These are phyloP conservation scores for Tetratostichococcus sp. DNA, from an alignment of 139 green algal genomes.

Conservation along the genomic window DNA sequence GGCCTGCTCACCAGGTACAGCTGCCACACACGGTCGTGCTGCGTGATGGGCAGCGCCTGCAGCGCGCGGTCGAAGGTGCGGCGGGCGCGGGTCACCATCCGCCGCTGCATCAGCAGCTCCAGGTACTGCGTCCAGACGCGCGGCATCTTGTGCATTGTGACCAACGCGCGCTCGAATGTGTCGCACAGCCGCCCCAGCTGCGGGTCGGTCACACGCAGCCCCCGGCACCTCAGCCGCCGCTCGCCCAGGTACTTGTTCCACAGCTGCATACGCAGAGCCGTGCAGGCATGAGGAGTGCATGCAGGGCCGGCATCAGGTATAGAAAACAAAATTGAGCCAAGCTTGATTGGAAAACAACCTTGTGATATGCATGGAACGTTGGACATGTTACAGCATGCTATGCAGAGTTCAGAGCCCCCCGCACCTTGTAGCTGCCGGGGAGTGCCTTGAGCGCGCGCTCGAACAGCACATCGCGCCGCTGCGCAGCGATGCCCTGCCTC, in stretches of 20 bases:
- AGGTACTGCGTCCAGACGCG: slow-evolving; percentile 93
- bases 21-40: slow-evolving; percentile 94
- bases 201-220: slow-evolving; percentile 45
- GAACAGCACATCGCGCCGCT: slow-evolving; percentile 79
- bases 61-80: slow-evolving; percentile 89
- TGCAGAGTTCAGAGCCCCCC: too few species aligned
- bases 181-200: slow-evolving; percentile 73
- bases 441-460: slow-evolving; percentile 85
- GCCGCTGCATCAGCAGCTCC: slow-evolving; percentile 68
- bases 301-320: too few species aligned
- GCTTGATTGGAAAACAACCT: too few species aligned
- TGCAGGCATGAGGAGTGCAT: background rate
- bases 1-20: slow-evolving; percentile 75
- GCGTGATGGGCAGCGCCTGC: slow-evolving; percentile 89
- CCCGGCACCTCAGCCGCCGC: slow-evolving; percentile 61
- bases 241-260: slow-evolving; percentile 88
- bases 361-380: too few species aligned
- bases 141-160: slow-evolving; percentile 98
- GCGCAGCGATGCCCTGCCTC: slow-evolving; percentile 34
- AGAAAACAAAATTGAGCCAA: too few species aligned
- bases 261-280: slow-evolving; percentile 51
- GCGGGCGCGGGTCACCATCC: slow-evolving; percentile 68
- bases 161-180: slow-evolving; percentile 90
- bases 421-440: slow-evolving; percentile 92
- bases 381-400: too few species aligned